phyloP scores from a whole-genome alignment of 441 rosid species.

The Manihot esculenta region DNA sequence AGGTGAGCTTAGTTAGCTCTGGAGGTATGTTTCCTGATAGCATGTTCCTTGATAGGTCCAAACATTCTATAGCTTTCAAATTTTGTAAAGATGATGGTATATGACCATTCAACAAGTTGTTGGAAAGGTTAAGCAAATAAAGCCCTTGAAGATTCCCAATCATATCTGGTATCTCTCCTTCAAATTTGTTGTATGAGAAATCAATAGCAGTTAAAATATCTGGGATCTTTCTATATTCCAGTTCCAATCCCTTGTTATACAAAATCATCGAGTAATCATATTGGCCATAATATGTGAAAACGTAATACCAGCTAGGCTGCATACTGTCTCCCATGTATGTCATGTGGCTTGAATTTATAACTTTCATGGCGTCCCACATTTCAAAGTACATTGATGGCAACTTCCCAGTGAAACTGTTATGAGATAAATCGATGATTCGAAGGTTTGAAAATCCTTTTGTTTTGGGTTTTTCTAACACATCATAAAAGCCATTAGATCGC shows the following conservation, averaged over 20 bases:
- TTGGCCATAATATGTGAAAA: constrained; percentile 17
- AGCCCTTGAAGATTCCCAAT: constrained; percentile 29
- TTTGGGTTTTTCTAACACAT: background rate
- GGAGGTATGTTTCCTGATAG: constrained; percentile 33
- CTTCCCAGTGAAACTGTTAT: constrained; percentile 52
- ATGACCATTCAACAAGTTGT: constrained; percentile 23
- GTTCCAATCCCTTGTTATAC: constrained; percentile 28
- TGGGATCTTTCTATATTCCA: constrained; percentile 21
- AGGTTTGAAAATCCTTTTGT: constrained; percentile 28
- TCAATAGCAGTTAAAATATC: constrained; percentile 18
- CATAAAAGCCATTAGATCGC: constrained; percentile 17
- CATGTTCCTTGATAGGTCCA: constrained; percentile 38
- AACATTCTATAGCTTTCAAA: constrained; percentile 17
- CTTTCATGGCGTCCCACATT: constrained; percentile 43
- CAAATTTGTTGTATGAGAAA: constrained; percentile 31
- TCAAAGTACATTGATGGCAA: constrained; percentile 49
- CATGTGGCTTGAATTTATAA: constrained; percentile 32
- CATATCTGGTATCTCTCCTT: constrained; percentile 29
- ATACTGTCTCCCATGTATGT: background rate
- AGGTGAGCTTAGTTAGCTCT: constrained; percentile 25
- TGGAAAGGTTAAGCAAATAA: constrained; percentile 30
- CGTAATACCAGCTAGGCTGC: no score
- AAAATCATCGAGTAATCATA: constrained; percentile 38
- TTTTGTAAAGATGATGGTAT: constrained; percentile 28
- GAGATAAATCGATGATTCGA: constrained; percentile 53